Evolutionary conservation across 371 early-diverging fungal species (phyloP), one percentile per base, ranked within the genome.

Genomic region (Furculomyces boomerangus): DNA sequence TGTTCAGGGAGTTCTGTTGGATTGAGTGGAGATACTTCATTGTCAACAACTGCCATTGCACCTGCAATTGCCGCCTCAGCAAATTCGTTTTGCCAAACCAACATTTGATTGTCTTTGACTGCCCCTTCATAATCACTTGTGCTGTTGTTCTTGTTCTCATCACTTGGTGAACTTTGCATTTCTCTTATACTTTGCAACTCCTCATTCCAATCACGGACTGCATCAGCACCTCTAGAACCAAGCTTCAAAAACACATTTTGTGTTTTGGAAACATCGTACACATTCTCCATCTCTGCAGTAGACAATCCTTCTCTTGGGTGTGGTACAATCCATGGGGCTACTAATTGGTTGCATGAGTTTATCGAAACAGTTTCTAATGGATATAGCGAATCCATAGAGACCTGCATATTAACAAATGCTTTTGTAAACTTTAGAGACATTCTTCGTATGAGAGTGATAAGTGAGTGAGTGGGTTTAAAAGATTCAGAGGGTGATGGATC

Each of bases 141-240:
- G 7, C 7, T 45, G 45, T 7, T 27, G n/a, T n/a, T n/a, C n/a
- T n/a, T n/a, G n/a, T n/a, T n/a, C 22, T 43, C 43, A 20, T 43
- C 22, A n/a, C 22, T 10, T 10, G 43, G 22, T n/a, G 43, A 43
- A 45, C 78, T 73, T 13, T 90, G 89, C 54, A 93, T 72, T 57
- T 91, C 91, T 29, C 88, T 81, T 35, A 85, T 83, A 2, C 84
- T 76, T 67, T 93, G 92, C 35, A 90, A 60, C 62, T 95, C 93
- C 54, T 95, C 94, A 71, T 95, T 93, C 93, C 93, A 95, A 65
- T 95, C 93, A 41, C 89, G 82, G 53, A 88, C 56, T 10, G 80
- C 74, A 54, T 83, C 88, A 1, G 79, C 78, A 2, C 79, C 74
- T 51, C 62, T 58, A 1, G 58, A 59, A 5, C 68, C 69, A 35